These are phyloP conservation scores for Pseudogymnoascus sp. DNA, from an alignment of 2,329 filamentous ascomycete genomes.

Conservation along the genomic window DNA sequence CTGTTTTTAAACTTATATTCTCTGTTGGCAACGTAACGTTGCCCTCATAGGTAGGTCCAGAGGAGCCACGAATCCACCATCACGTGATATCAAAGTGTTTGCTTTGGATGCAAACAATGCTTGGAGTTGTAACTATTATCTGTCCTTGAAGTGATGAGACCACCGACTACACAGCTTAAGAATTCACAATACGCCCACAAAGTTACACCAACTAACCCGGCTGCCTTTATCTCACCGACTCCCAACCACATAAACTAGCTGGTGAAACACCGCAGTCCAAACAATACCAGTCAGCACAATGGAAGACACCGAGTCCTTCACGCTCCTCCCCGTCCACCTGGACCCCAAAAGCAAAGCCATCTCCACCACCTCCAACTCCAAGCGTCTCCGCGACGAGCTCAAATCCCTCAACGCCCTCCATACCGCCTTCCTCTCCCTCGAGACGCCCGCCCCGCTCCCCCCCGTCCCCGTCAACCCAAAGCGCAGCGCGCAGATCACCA, in stretches of 20 bases:
- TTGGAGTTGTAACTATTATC: slow-evolving; percentile 1
- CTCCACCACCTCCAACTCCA: slow-evolving; percentile 36
- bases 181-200: neutral
- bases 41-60: neutral
- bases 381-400: slow-evolving; percentile 56
- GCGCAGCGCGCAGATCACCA: slow-evolving; percentile 76
- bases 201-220: neutral
- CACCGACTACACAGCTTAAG: neutral
- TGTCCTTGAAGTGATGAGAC: slow-evolving; percentile 3
- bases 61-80: neutral
- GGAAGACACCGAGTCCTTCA: slow-evolving; percentile 65
- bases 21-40: neutral
- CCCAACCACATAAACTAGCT: neutral
- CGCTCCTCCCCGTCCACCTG: slow-evolving; percentile 70
- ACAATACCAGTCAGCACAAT: slow-evolving; percentile 28
- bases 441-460: slow-evolving; percentile 64
- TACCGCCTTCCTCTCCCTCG: slow-evolving; percentile 59
- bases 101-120: neutral
- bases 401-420: slow-evolving; percentile 70
- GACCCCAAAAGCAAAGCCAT: slow-evolving; percentile 77
- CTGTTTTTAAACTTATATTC: neutral
- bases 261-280: neutral
- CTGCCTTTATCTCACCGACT: neutral
- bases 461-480: slow-evolving; percentile 90
- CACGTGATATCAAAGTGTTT: neutral